phyloP scores from a whole-genome alignment of 2,329 filamentous ascomycete species.

The Aureobasidium namibiae region DNA sequence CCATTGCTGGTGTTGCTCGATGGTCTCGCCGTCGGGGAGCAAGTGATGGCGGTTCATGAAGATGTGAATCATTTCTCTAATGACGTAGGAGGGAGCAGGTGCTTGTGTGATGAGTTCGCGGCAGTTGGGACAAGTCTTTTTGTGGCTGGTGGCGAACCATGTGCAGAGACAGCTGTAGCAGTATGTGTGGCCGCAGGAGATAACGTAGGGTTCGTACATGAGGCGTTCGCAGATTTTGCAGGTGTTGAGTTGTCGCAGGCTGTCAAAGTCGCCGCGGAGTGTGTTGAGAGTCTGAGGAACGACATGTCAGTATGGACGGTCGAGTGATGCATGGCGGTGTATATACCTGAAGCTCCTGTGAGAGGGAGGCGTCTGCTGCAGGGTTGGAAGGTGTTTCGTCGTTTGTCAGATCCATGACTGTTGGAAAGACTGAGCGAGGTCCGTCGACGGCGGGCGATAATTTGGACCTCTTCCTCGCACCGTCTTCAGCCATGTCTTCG shows the following conservation, averaged over 20 bases:
- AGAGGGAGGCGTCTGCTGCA: not conserved
- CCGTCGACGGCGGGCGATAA: not conserved
- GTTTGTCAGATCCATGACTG: not conserved
- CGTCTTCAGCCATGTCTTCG: slow-evolving; percentile 3
- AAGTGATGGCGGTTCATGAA: slow-evolving; percentile 54
- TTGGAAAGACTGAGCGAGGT: not conserved
- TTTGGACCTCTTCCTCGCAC: slow-evolving; percentile 6
- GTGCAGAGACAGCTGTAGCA: slow-evolving; percentile 49
- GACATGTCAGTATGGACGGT: not conserved
- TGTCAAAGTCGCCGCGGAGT: slow-evolving; percentile 46
- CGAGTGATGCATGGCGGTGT: not conserved
- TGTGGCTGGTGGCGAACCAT: slow-evolving; percentile 52
- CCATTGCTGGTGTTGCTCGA: slow-evolving; percentile 50
- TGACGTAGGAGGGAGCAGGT: slow-evolving; percentile 57
- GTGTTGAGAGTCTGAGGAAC: slow-evolving; percentile 3
- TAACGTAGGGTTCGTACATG: slow-evolving; percentile 61
- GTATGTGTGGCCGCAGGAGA: slow-evolving; percentile 62
- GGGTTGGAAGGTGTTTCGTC: not conserved
- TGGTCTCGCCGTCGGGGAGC: slow-evolving; percentile 54
- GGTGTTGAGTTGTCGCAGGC: slow-evolving; percentile 52
- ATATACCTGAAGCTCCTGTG: not conserved
- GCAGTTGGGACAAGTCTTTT: slow-evolving; percentile 63
- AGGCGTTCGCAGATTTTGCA: slow-evolving; percentile 62
- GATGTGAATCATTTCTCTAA: slow-evolving; percentile 56
- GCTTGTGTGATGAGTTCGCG: slow-evolving; percentile 49